Base-by-base conservation (phyloP, 176 grass and related monocot species). In the Raddia distichophylla region DNA sequence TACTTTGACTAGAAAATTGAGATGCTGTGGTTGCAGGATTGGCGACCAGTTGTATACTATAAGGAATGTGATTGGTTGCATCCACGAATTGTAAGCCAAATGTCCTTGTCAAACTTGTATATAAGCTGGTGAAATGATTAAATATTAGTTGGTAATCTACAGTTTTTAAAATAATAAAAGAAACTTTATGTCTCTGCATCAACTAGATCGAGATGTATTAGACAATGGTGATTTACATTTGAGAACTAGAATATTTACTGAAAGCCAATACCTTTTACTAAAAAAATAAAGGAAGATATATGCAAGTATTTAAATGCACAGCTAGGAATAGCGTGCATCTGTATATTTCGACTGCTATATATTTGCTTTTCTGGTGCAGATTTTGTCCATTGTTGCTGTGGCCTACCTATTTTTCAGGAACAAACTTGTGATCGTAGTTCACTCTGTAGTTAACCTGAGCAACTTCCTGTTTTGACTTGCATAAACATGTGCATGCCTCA, bases 1-100 rank as follows among this genome's bases (percentile, higher is more conserved):
- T 82, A 78, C 83, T 86, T 86, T 82, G 83, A 86, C 83, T 90
- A 73, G n/a, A 86, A 82, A 74, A 82, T 68, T 72, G 53, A 53
- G 44, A 67, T 15, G n/a, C 0, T 44, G 10, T 33, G 11, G 60
- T 5, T 86, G 59, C 49, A 61, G 32, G 11, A 67, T 42, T 20
- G 7, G 14, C 16, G 54, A 20, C 71, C 40, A 54, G 27, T 27
- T 18, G 58, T 35, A 45, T 64, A 44, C 6, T 75, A 27, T 40
- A 71, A n/a, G 51, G 42, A 60, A 64, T 65, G 27, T n/a, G 57
- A 64, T 43, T 81, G 34, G 32, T 64, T 81, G 49, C 49, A 57
- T 40, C 56, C 48, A 11, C 13, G 70, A 74, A 80, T 32, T 52
- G 43, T 43, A 69, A 65, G 49, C 17, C 17, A 81, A 32, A 10